Base-by-base conservation (phyloP, 106 monocot genomes). In the Chionographis japonica region DNA sequence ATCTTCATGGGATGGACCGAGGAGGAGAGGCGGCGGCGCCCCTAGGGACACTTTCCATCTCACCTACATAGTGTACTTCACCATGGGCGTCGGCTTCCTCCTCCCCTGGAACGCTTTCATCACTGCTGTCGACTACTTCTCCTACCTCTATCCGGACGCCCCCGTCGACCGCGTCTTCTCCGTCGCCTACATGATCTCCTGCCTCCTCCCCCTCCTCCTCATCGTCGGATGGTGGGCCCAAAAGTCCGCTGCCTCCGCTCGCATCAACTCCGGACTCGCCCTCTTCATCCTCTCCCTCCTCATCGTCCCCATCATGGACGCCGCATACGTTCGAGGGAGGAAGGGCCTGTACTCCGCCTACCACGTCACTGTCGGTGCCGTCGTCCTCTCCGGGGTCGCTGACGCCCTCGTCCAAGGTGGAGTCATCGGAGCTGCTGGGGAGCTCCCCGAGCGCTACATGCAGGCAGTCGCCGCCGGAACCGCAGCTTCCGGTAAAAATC, bases 51-150 rank as follows among this genome's bases (percentile, higher is more conserved):
- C 6, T 16, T 83, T 89, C 76, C 68, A 78, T 60, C 18, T 87
- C n/a, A 89, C 86, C 3, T 97, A 92, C 89, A 3, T 50, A 6
- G 66, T 89, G 69, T 88, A 84, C 82, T 92, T 92, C 84, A 76
- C 59, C 40, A 86, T 97, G 51, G 95, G 95, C 54, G 63, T 80
- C 27, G 92, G 95, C 1, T 97, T 83, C 79, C 92, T 97, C 61
- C 66, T 97, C 58, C 95, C 95, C 0, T 92, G 95, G 95, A 97
- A 97, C 82, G 86, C 92, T 37, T 97, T 86, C 86, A 92, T 97
- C 74, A 97, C 89, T 46, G 89, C 92, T 61, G 89, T 97, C 68
- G 89, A 97, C 69, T 97, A 97, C 81, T 97, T 97, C 86, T 14
- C 78, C 73, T 97, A 87, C 84, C 84, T 97, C 61, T 97, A 97